Evolutionary conservation across 768 basidiomycete species (phyloP).

Genomic region (Termitomyces sp.): DNA sequence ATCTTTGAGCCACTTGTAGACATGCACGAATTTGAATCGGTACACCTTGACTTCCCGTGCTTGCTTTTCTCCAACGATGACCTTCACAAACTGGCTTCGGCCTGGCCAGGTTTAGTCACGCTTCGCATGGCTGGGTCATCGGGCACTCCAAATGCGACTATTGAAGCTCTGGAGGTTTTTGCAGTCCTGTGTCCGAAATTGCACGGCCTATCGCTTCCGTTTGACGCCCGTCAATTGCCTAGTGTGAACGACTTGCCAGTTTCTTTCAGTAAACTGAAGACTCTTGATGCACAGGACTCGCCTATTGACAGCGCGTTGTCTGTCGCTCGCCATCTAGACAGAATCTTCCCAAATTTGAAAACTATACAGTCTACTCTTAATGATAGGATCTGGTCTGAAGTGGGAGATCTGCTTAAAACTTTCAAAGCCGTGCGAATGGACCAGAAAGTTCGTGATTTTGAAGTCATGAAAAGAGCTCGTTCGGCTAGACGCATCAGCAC

Average conservation of each 20-base stretch:
- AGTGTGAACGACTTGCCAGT: neutral
- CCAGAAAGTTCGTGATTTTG: neutral
- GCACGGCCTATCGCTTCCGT: conserved; percentile 4
- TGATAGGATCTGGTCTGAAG: neutral
- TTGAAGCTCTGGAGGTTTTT: neutral
- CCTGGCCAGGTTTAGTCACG: neutral
- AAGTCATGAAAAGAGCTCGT: neutral
- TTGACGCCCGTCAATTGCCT: conserved; percentile 2
- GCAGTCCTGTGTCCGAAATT: conserved; percentile 1
- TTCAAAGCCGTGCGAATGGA: neutral
- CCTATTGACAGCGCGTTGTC: neutral
- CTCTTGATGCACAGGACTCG: conserved; percentile 3
- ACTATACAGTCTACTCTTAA: neutral
- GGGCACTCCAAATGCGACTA: conserved; percentile 4
- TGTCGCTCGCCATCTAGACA: conserved; percentile 6
- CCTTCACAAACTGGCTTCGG: conserved; percentile 1
- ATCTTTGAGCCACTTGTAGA: conserved; percentile 7
- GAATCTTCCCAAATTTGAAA: conserved; percentile 2
- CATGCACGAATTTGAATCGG: conserved; percentile 1
- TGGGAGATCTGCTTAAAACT: neutral
- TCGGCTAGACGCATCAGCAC: neutral
- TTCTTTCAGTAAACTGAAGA: conserved; percentile 2
- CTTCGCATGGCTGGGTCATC: neutral
- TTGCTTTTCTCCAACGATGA: conserved; percentile 2
- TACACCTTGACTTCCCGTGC: conserved; percentile 4